A percentile compares a stretch with the other conserved stretches of the same genome.
Evolutionary conservation across 139 green algal species (phyloP).

Genomic region (Chlamydomonas incerta): DNA sequence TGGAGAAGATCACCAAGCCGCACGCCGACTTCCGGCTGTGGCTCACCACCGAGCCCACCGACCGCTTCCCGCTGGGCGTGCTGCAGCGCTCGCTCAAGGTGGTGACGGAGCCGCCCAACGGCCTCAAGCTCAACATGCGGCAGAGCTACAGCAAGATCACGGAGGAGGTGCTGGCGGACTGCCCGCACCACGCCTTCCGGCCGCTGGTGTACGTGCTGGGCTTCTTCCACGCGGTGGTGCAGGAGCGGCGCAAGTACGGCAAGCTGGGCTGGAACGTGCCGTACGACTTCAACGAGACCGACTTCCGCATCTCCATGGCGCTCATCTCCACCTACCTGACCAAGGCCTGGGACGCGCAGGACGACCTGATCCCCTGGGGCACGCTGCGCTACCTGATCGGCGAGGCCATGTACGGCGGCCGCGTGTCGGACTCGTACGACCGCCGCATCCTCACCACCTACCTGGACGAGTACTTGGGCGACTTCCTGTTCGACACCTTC

Average conservation of each 20-base stretch:
- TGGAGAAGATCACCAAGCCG: conserved; percentile 78
- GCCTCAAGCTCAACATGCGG: conserved; percentile 93
- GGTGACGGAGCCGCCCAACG: conserved; percentile 92
- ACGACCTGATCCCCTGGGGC: conserved; percentile 82
- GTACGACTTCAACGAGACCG: conserved; percentile 96
- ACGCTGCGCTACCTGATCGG: conserved; percentile 92
- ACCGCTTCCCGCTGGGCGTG: conserved; percentile 84
- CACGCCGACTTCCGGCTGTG: conserved; percentile 90
- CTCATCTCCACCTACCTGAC: conserved; percentile 87
- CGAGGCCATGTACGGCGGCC: conserved; percentile 84
- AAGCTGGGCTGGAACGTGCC: conserved; percentile 94
- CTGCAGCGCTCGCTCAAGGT: conserved; percentile 85
- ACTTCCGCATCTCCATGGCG: conserved; percentile 90
- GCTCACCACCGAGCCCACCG: conserved; percentile 87
- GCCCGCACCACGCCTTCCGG: conserved; percentile 84
- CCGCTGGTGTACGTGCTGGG: conserved; percentile 88
- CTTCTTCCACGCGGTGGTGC: conserved; percentile 93
- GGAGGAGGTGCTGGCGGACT: conserved; percentile 81
- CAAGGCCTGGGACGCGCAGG: conserved; percentile 77
- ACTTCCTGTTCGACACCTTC: conserved; percentile 93
- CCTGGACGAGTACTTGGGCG: conserved; percentile 92
- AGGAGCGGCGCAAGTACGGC: conserved; percentile 93
- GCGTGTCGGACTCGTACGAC: conserved; percentile 88
- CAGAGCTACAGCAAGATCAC: conserved; percentile 89
- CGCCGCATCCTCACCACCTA: conserved; percentile 89